These are phyloP conservation scores for Vitellaria paradoxa DNA, from an alignment of 179 eudicot species.

Conservation along the genomic window DNA sequence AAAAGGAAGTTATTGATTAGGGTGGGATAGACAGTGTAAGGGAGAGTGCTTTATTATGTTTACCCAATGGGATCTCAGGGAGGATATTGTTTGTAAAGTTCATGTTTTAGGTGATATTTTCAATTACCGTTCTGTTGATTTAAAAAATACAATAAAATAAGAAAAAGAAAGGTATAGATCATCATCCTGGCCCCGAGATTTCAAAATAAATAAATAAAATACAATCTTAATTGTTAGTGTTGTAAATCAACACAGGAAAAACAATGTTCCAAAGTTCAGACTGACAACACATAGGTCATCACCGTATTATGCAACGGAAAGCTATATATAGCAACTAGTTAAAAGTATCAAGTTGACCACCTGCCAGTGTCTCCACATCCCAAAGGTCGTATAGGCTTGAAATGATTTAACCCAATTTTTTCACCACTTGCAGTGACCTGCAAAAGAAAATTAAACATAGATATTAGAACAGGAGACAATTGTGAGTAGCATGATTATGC, in stretches of 20 bases:
- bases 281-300: background rate
- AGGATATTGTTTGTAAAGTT: too few species aligned
- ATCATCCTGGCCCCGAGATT: too few species aligned
- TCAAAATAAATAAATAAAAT: too few species aligned
- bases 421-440: slow-evolving; percentile 71
- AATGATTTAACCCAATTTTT: slow-evolving; percentile 79
- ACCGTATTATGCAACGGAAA: background rate
- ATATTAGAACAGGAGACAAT: slow-evolving; percentile 3
- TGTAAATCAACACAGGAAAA: background rate
- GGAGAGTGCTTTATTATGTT: too few species aligned
- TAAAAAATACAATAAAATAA: too few species aligned
- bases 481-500: background rate
- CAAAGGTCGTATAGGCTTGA: slow-evolving; percentile 83
- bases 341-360: slow-evolving; percentile 29
- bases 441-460: slow-evolving; percentile 8
- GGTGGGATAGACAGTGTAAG: too few species aligned
- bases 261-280: background rate
- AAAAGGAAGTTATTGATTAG: too few species aligned
- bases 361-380: slow-evolving; percentile 99
- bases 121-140: too few species aligned
- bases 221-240: too few species aligned
- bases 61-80: too few species aligned
- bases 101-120: too few species aligned
- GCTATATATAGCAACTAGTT: background rate
- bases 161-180: too few species aligned